Evolutionary conservation across 352 stramenopile genomes (phyloP).

Genomic region (Phytopythium ostracodes): DNA sequence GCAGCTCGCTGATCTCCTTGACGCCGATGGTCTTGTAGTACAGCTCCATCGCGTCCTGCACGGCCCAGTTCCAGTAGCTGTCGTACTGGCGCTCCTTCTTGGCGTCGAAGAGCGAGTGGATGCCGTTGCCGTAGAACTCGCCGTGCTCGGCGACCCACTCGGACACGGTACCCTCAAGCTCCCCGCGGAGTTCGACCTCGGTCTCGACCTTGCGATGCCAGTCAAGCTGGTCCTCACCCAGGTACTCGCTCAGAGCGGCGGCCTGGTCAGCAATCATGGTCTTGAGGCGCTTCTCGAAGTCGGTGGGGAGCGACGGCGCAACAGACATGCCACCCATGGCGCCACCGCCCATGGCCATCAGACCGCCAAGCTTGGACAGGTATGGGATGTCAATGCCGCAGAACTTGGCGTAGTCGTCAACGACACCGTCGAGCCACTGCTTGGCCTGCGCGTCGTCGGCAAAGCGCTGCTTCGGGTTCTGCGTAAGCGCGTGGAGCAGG

Average conservation of each 20-base stretch:
- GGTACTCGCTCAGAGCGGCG: constrained; percentile 37
- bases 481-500: constrained; percentile 63
- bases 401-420: constrained; percentile 73
- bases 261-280: constrained; percentile 59
- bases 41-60: constrained; percentile 64
- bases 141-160: constrained; percentile 55
- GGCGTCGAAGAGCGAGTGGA: constrained; percentile 57
- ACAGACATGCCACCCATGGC: constrained; percentile 11
- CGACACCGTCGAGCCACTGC: constrained; percentile 72
- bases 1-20: constrained; percentile 18
- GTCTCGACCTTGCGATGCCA: constrained; percentile 47
- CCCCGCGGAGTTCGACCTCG: constrained; percentile 45
- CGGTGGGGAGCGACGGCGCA: constrained; percentile 26
- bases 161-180: constrained; percentile 48
- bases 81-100: constrained; percentile 75
- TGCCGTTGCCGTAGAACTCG: constrained; percentile 48
- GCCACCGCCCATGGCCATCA: constrained; percentile 30
- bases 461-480: constrained; percentile 71
- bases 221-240: constrained; percentile 47
- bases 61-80: constrained; percentile 81
- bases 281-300: constrained; percentile 55
- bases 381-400: constrained; percentile 57
- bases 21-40: constrained; percentile 45
- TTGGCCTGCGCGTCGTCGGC: constrained; percentile 60
- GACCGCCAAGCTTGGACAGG: constrained; percentile 32